Base-by-base conservation (phyloP, 140 eudicot species). In the Erigeron philadelphicus region DNA sequence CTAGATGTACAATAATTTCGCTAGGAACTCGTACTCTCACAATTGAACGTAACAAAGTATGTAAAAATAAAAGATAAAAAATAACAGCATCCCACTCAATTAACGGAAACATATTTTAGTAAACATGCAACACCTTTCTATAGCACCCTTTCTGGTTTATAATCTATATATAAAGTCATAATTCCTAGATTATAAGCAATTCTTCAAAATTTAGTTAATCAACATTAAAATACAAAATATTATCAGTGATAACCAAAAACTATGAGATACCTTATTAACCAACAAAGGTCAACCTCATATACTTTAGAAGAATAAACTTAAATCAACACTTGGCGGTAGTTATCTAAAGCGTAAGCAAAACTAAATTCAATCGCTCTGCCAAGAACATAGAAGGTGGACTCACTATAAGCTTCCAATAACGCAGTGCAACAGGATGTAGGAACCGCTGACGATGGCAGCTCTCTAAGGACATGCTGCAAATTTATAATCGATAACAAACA, bases 391-490 rank as follows among this genome's bases (percentile, higher is more conserved):
- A 6, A 67, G 53, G 31, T 59, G 68, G 50, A 84, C 97, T 83
- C 80, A 94, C 99, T 94, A 61, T 87, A 82, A 72, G 97, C 97
- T 73, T 94, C 99, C 83, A 94, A 73, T 76, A 94, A 77, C 54
- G 97, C 94, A 64, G 95, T 89, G 80, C 99, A 94, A 80, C 99
- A 89, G 42, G 97, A 88, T 61, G 98, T 92, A 56, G 98, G 98
- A 88, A 94, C 99, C 0, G 99, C 97, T 66, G 99, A 94, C n/a
- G 99, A 89, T n/a, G 99, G 99, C 42, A 94, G 89, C 86, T 89
- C 97, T 74, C 99, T 85, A 67, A 89, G 99, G 67, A 94, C 95
- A 84, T 89, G 95, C 99, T 94, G 85, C 84, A 76, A 8, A 75
- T 42, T 9, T 4, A 15, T 49, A 43, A 75, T 70, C 16, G 63